Evolutionary conservation across 768 basidiomycete species (phyloP), one percentile per base, ranked within the genome.

Genomic region (Naganishia kalamii): DNA sequence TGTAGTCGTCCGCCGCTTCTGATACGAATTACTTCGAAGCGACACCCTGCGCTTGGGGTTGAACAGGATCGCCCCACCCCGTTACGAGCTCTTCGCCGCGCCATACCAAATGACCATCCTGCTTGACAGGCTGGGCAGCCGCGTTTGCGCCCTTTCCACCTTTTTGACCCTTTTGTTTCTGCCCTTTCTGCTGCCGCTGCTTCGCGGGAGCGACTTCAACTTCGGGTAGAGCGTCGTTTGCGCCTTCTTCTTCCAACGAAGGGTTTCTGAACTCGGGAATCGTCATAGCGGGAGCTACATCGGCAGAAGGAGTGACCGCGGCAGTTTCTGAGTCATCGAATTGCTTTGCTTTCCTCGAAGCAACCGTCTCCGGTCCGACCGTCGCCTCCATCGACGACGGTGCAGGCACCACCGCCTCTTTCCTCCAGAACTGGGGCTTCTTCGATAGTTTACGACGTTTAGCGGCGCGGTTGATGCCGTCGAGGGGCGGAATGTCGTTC

Each of bases 151-250:
- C 54, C 10, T 57, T 35, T 8, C 19, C 37, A 13, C 33, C 35
- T 25, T 41, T 41, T 17, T 57, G 37, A 3, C 54, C 54, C 35
- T 57, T 57, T 57, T 57, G 54, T 17, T 57, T 57, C 35, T 37
- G 54, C 35, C 21, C 54, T 17, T 57, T 57, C 2, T 35, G 12
- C 40, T 57, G 54, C n/a, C 40, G 37, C n/a, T 57, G 54, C 32
- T 57, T 57, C 7, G 35, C 33, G 13, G 21, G 19, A 44, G 43
- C 43, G 12, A n/a, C 13, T 44, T n/a, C 13, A 11, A 11, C 43
- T 11, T n/a, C 8, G 43, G 43, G n/a, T n/a, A n/a, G n/a, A n/a
- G n/a, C n/a, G n/a, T n/a, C n/a, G n/a, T n/a, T n/a, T n/a, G n/a
- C n/a, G n/a, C n/a, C n/a, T n/a, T n/a, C n/a, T n/a, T n/a, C n/a